Base-by-base conservation (phyloP, 352 stramenopile species). In the Aphanomyces invadans region DNA sequence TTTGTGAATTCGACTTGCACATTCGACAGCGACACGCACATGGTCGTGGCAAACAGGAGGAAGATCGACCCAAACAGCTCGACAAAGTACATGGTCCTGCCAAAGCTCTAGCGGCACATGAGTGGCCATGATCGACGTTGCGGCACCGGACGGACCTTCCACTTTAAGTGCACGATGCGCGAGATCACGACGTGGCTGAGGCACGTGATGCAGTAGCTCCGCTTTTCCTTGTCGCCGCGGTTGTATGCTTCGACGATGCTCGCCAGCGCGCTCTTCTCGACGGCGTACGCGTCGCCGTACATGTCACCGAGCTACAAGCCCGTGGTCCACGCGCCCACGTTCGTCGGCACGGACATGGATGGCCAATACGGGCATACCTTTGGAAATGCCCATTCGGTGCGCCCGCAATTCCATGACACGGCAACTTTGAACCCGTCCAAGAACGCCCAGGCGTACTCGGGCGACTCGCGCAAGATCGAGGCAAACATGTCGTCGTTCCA, bases 41-140 rank as follows among this genome's bases (percentile, higher is more conserved):
- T 32, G 3, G 57, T 65, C 1, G 25, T 53, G 2, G 36, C 46
- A 2, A 32, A 38, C 3, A 65, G 33, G 1, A 65, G 33, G 12
- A 65, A 42, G 9, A 36, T 26, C 19, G 57, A 53, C 15, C 57
- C 57, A 53, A 65, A 65, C 12, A 65, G 29, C 21, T 65, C 28
- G 12, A 65, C 21, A 38, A 51, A 65, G 29, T 53, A 65, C 23
- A 53, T 28, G 17, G 17, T 38, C 5, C 57, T 32, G 21, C 33
- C 57, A 65, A 65, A 65, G 4, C 21, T 52, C 44, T 52, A 52
- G 19, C 12, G 12, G 21, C 5, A 23, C 38, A 17, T 17, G 38
- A 45, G 9, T 9, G 9, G 17, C 38, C 17, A 17, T 17, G 17
- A 45, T 9, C 17, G 38, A 45, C 9, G 17, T 45, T 17, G 9